A percentile compares a stretch with the other conserved stretches of the same genome.
These are phyloP conservation scores for Penicillium sp. DNA, from an alignment of 2,329 filamentous ascomycete genomes.

Conservation along the genomic window DNA sequence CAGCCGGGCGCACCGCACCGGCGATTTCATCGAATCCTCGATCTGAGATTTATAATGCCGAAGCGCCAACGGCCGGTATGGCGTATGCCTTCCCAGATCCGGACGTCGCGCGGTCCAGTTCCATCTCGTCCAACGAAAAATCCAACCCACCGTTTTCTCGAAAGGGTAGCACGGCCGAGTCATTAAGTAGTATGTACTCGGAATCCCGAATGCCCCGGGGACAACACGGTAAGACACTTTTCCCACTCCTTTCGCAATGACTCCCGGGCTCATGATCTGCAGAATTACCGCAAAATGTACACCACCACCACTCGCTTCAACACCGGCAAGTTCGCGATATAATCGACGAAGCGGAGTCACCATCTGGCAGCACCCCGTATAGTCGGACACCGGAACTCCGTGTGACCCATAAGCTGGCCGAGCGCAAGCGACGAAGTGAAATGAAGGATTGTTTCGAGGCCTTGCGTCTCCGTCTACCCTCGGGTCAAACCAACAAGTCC, in stretches of 20 bases:
- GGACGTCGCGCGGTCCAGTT: slow-evolving; percentile 38
- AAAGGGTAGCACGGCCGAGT: slow-evolving; percentile 45
- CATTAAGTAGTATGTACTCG: slow-evolving; percentile 45
- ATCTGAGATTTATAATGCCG: slow-evolving; percentile 47
- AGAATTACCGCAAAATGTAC: slow-evolving; percentile 45
- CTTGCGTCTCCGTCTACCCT: slow-evolving; percentile 41
- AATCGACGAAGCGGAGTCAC: slow-evolving; percentile 43
- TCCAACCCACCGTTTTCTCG: slow-evolving; percentile 37
- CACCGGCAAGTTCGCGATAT: slow-evolving; percentile 46
- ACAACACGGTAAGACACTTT: slow-evolving; percentile 42
- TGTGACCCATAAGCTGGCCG: slow-evolving; percentile 47
- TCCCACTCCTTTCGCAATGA: background rate
- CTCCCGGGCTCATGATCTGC: slow-evolving; percentile 7
- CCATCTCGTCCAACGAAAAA: slow-evolving; percentile 33
- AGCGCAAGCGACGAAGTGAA: slow-evolving; percentile 48
- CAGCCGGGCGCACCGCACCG: slow-evolving; percentile 44
- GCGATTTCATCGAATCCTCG: slow-evolving; percentile 47
- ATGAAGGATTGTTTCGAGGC: slow-evolving; percentile 50
- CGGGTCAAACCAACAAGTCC: slow-evolving; percentile 46
- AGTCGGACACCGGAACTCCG: slow-evolving; percentile 47
- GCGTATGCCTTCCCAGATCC: slow-evolving; percentile 49
- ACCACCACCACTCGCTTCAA: slow-evolving; percentile 46
- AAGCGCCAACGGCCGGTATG: slow-evolving; percentile 46
- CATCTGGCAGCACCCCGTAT: slow-evolving; percentile 42
- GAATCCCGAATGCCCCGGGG: slow-evolving; percentile 43